Base-by-base conservation (phyloP, 2,329 filamentous ascomycete genomes). In the Microthyrium microscopicum region DNA sequence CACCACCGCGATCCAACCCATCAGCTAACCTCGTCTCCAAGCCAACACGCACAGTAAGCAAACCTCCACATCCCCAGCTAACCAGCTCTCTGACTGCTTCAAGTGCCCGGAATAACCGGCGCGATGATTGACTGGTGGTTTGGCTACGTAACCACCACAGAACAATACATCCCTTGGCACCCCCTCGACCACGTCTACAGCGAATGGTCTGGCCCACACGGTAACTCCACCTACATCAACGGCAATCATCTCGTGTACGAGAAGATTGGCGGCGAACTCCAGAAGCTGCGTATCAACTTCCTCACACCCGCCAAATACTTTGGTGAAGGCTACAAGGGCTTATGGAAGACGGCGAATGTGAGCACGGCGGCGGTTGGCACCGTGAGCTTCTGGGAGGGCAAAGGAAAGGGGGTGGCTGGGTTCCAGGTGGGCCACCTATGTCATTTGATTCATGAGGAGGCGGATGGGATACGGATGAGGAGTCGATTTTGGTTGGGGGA, bases 291-390 rank as follows among this genome's bases (percentile, higher is more conserved):
- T 17, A 35, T 38, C 36, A 18, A 16, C n/a, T 38, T 38, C 27
- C 15, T 19, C 17, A n/a, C 26, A 16, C 36, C 36, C n/a, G 12
- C n/a, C 4, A 28, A 12, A n/a, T 38, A 38, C 25, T 38, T 38
- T 16, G 36, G 36, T 7, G 18, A 30, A 15, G 26, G 16, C 4
- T 33, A 33, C 21, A 33, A 33, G 16, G 21, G 13, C 8, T 13
- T 18, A 18, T 33, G 25, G 18, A 6, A 15, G 5, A 25, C 22
- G 7, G 31, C 31, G n/a, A 30, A 30, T 16, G 21, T 24, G 8
- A 19, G 26, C 5, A 38, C 33, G 9, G 36, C 36, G 7, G 27
- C 35, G 15, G 35, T 31, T 33, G 36, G n/a, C 95, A 26, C 32
- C 9, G 36, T 38, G 13, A 33, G 32, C 11, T 17, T 26, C 11